Percentiles rank a stretch among this genome's conserved stretches.
phyloP scores from a whole-genome alignment of 164 flowering plant genomes.

The Magnolia changhungtana region DNA sequence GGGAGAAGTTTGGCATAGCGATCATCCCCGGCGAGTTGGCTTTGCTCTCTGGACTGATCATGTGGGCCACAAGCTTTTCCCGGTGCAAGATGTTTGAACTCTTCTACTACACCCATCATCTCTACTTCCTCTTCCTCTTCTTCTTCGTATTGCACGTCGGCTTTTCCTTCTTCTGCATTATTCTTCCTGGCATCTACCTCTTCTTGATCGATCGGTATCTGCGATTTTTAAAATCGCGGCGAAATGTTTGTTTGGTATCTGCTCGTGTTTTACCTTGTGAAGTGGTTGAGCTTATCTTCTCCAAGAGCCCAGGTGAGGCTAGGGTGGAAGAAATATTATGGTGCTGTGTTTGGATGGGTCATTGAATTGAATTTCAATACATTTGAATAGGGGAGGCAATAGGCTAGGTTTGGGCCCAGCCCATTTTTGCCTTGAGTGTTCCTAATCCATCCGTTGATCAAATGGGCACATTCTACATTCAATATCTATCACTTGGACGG shows the following conservation, averaged over 20 bases:
- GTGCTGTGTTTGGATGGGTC: too few relatives aligned
- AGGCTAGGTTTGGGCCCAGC: too few relatives aligned
- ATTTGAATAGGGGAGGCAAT: too few relatives aligned
- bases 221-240: slow-evolving; percentile 67
- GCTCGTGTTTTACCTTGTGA: slow-evolving; percentile 64
- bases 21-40: slow-evolving; percentile 79
- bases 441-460: too few relatives aligned
- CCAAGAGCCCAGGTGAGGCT: slow-evolving; percentile 53
- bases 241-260: slow-evolving; percentile 46
- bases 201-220: slow-evolving; percentile 77
- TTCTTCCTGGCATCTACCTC: slow-evolving; percentile 85
- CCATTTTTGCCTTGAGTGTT: too few relatives aligned
- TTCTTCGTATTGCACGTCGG: slow-evolving; percentile 78
- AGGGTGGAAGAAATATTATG: background rate
- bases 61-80: slow-evolving; percentile 70
- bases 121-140: slow-evolving; percentile 64
- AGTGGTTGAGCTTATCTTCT: slow-evolving; percentile 72
- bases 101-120: slow-evolving; percentile 78
- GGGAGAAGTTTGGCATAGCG: slow-evolving; percentile 45
- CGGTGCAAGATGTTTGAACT: slow-evolving; percentile 66
- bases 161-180: slow-evolving; percentile 41
- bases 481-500: too few relatives aligned
- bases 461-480: too few relatives aligned
- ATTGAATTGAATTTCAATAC: too few relatives aligned
- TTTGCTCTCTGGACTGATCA: slow-evolving; percentile 41